These are phyloP conservation scores for Marasmius tenuissimus DNA, from an alignment of 1,284 basidiomycete species.

Conservation along the genomic window DNA sequence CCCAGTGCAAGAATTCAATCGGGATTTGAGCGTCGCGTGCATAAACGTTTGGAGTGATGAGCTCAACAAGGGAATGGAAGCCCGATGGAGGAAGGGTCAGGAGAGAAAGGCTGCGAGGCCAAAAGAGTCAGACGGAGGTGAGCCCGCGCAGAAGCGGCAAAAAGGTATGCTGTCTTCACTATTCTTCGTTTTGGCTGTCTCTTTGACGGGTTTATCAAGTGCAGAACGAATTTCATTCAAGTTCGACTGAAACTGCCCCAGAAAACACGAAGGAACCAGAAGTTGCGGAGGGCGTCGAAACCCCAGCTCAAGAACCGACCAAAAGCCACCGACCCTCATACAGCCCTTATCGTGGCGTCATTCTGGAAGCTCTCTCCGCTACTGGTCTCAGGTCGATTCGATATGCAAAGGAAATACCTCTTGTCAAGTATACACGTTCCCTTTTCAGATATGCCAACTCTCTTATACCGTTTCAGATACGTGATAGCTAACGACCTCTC, in stretches of 20 bases:
- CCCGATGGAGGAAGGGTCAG: conserved; percentile 50
- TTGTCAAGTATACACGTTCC: conserved; percentile 63
- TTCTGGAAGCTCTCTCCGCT: conserved; percentile 95
- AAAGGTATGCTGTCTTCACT: conserved; percentile 16
- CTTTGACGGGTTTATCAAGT: background rate
- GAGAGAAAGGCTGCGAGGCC: conserved; percentile 33
- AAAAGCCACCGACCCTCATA: conserved; percentile 25
- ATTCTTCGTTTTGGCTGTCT: background rate
- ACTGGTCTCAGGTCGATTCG: conserved; percentile 96
- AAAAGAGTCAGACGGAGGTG: background rate
- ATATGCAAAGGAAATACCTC: conserved; percentile 96
- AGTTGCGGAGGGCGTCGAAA: background rate
- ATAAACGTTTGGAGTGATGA: conserved; percentile 87
- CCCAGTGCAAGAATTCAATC: conserved; percentile 98
- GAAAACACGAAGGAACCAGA: background rate
- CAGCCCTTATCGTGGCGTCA: conserved; percentile 68
- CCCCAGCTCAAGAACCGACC: background rate
- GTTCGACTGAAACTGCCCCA: background rate
- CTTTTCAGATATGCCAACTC: background rate
- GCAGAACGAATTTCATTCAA: background rate
- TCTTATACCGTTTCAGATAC: conserved; percentile 47
- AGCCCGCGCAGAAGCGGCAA: conserved; percentile 17
- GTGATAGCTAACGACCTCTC: conserved; percentile 96
- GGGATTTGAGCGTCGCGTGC: conserved; percentile 89
- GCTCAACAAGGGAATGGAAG: conserved; percentile 65